Conservation (phyloP, 371 early-diverging fungal species). For the Gilbertella persicaria region DNA sequence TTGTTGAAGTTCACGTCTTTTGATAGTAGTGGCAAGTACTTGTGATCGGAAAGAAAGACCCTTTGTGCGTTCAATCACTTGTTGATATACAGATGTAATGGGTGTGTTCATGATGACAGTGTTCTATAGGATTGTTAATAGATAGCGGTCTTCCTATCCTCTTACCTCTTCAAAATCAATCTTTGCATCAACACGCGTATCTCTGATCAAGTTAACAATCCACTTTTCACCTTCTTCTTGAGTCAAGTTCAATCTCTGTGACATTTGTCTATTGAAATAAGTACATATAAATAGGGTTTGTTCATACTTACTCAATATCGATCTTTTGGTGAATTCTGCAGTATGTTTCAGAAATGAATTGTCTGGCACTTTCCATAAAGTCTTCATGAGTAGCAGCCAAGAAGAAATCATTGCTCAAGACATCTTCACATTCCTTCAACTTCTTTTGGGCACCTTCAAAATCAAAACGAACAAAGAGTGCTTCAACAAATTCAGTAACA, state of each 20-base stretch:
- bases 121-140: conserved; percentile 50
- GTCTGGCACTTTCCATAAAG: conserved; percentile 90
- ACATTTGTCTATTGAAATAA: conserved; percentile 59
- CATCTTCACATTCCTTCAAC: conserved; percentile 84
- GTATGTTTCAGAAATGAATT: conserved; percentile 93
- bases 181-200: conserved; percentile 95
- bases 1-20: conserved; percentile 69
- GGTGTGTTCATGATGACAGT: conserved; percentile 91
- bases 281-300: background rate
- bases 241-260: conserved; percentile 80
- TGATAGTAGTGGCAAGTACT: conserved; percentile 85
- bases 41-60: conserved; percentile 88
- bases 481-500: conserved; percentile 88
- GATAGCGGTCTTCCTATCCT: background rate
- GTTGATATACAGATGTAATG: conserved; percentile 85
- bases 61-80: conserved; percentile 92
- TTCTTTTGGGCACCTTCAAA: conserved; percentile 92
- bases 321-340: conserved; percentile 94
- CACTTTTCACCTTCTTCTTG: conserved; percentile 94
- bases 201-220: conserved; percentile 95
- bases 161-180: conserved; percentile 85
- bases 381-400: conserved; percentile 80
- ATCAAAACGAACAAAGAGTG: conserved; percentile 89
- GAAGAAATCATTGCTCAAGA: conserved; percentile 89
- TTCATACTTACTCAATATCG: conserved; percentile 61